Conservation (phyloP, 2,329 filamentous ascomycete genomes). For the Tolypocladium nubicola region DNA sequence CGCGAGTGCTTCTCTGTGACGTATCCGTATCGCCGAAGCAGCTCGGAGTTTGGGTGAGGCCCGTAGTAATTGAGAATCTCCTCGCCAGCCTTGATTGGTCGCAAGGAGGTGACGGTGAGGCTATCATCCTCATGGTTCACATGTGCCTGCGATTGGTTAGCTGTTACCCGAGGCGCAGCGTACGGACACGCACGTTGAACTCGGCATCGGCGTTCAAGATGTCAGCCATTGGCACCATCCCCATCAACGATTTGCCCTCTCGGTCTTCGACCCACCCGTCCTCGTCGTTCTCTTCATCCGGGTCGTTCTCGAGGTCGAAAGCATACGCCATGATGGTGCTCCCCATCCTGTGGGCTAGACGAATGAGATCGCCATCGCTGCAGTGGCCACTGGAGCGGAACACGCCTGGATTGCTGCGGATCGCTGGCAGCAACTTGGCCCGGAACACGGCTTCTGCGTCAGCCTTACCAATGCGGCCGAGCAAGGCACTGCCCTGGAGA, state of each 20-base stretch:
- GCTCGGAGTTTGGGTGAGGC: slow-evolving; percentile 69
- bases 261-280: slow-evolving; percentile 58
- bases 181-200: slow-evolving; percentile 54
- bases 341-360: slow-evolving; percentile 66
- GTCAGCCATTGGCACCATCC: slow-evolving; percentile 86
- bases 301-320: slow-evolving; percentile 61
- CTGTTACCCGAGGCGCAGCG: neutral
- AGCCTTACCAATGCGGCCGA: slow-evolving; percentile 63
- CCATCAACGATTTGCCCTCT: slow-evolving; percentile 51
- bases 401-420: slow-evolving; percentile 31
- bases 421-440: slow-evolving; percentile 37
- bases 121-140: slow-evolving; percentile 41
- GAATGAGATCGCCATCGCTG: slow-evolving; percentile 33
- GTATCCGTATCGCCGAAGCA: slow-evolving; percentile 79
- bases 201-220: slow-evolving; percentile 82
- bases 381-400: slow-evolving; percentile 28
- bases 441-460: slow-evolving; percentile 62
- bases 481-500: slow-evolving; percentile 68
- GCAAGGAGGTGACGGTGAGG: slow-evolving; percentile 62
- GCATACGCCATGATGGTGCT: slow-evolving; percentile 89
- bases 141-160: slow-evolving; percentile 28
- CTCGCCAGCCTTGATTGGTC: slow-evolving; percentile 56
- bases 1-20: slow-evolving; percentile 66
- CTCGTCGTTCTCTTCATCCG: slow-evolving; percentile 47
- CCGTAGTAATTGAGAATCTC: slow-evolving; percentile 89